Percentiles rank a stretch among this genome's conserved stretches.
Evolutionary conservation across 108 stramenopile species (phyloP).

Genomic region (Fistulifera solaris): DNA sequence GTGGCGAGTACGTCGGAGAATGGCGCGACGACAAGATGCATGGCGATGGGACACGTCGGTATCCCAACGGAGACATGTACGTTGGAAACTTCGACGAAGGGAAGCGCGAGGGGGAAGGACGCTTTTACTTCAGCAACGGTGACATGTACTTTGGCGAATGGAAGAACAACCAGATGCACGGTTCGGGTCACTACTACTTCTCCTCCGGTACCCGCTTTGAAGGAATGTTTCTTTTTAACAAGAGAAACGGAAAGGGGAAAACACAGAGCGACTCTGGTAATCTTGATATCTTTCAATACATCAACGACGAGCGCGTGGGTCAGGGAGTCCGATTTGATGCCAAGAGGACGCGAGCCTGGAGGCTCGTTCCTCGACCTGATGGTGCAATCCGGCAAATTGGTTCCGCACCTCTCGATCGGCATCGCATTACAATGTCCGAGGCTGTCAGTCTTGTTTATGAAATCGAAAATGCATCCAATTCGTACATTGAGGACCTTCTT

Average conservation of each 20-base stretch:
- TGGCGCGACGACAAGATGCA: slow-evolving; percentile 53
- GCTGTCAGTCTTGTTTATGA: slow-evolving; percentile 11
- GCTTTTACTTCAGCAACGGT: slow-evolving; percentile 13
- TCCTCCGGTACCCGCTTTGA: slow-evolving; percentile 42
- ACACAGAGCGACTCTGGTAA: slow-evolving; percentile 40
- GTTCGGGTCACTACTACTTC: slow-evolving; percentile 36
- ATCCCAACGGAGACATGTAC: slow-evolving; percentile 51
- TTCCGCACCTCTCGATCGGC: neutral
- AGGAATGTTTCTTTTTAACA: slow-evolving; percentile 37
- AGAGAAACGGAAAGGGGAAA: slow-evolving; percentile 49
- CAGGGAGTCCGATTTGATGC: slow-evolving; percentile 53
- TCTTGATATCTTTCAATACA: slow-evolving; percentile 51
- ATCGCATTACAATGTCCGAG: slow-evolving; percentile 3
- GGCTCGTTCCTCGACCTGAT: neutral
- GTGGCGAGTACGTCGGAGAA: slow-evolving; percentile 53
- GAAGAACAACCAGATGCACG: slow-evolving; percentile 15
- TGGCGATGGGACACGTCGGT: slow-evolving; percentile 39
- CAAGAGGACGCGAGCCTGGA: slow-evolving; percentile 56
- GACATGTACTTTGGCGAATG: slow-evolving; percentile 21
- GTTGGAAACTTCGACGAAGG: slow-evolving; percentile 31
- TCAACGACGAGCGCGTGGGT: slow-evolving; percentile 31
- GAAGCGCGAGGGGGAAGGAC: slow-evolving; percentile 40
- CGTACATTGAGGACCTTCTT: no score
- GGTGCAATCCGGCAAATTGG: neutral
- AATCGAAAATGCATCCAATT: neutral